Evolutionary conservation across 1,139 yeast species (phyloP), one percentile per base, ranked within the genome.

Genomic region (Magnusiomyces ingens): DNA sequence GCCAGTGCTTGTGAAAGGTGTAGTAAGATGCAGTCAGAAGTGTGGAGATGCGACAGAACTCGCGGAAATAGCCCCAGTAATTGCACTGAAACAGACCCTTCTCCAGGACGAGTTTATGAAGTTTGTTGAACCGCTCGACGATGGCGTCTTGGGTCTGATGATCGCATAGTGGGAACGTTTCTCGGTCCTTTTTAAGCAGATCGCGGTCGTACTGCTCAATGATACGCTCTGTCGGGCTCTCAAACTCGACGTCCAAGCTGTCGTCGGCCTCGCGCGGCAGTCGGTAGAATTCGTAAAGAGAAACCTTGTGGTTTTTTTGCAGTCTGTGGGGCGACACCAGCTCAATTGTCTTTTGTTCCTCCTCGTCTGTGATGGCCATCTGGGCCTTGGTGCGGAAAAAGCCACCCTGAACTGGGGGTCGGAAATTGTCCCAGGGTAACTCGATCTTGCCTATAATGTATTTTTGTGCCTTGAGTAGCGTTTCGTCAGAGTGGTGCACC

Each of bases 371-470:
- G 42, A 46, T 46, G 13, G 35, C 35, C 52, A 55, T 53, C 44
- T 66, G 67, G 29, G 55, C 60, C 26, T 55, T 54, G 8, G 66
- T 60, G 26, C 73, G 59, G 65, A 78, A 85, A 2, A 66, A 62
- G 0, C 89, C 96, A 6, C 96, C 95, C 68, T 88, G 96, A 57
- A 90, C 86, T 0, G 97, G 97, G 3, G 97, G 96, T 40, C 85
- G 66, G 64, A 88, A 70, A 66, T 87, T 85, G 52, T 75, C 75
- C 96, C 96, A 89, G 2, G 73, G 72, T 55, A 73, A 66, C 54
- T 81, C 80, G 6, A 88, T 79, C 32, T 63, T 64, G 1, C 96
- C 96, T 12, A 89, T 75, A 55, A 72, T 77, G 78, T 79, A 90
- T 45, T 70, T 74, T 12, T 65, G 65, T 67, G 87, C 84, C 0